Percentiles rank a stretch among this genome's conserved stretches.
Conservation (phyloP, 78 protist genomes). For the Cyanophora paradoxa region DNA sequence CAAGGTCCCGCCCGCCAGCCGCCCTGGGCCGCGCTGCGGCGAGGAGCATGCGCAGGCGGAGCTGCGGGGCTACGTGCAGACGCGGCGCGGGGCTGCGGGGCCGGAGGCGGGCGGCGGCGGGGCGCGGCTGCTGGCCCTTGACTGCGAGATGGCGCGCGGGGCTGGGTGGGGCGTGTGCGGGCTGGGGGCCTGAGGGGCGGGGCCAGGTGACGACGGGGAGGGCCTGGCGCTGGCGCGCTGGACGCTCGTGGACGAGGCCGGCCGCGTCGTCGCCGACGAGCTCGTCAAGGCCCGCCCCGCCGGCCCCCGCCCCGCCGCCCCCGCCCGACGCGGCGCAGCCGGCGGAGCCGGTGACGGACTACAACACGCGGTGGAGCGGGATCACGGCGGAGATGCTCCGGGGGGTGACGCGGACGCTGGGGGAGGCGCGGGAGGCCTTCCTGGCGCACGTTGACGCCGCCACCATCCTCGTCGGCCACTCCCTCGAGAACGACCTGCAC, state of each 20-base stretch:
- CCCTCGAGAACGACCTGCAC: conserved; percentile 73
- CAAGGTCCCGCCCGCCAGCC: not conserved
- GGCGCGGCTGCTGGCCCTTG: conserved; percentile 1
- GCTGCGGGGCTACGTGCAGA: too few relatives aligned
- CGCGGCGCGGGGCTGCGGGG: too few relatives aligned
- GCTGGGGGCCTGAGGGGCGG: too few relatives aligned
- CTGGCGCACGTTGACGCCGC: not conserved
- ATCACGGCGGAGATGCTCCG: not conserved
- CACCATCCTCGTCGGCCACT: conserved; percentile 76
- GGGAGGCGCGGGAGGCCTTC: not conserved
- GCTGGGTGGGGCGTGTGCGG: too few relatives aligned
- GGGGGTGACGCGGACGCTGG: not conserved
- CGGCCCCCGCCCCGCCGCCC: too few relatives aligned
- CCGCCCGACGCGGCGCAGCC: too few relatives aligned
- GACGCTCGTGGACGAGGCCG: not conserved
- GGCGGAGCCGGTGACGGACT: not conserved
- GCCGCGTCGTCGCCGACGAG: not conserved
- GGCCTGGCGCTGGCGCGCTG: conserved; percentile 20
- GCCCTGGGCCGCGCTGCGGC: not conserved
- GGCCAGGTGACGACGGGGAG: conserved; percentile 1
- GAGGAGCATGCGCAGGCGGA: too few relatives aligned
- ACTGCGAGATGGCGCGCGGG: conserved; percentile 22
- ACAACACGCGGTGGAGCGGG: conserved; percentile 7
- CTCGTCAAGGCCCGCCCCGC: too few relatives aligned
- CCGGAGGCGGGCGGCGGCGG: not conserved